Base-by-base conservation (phyloP, 2,329 filamentous ascomycete genomes). In the Stagonosporopsis cucurbitacearum region DNA sequence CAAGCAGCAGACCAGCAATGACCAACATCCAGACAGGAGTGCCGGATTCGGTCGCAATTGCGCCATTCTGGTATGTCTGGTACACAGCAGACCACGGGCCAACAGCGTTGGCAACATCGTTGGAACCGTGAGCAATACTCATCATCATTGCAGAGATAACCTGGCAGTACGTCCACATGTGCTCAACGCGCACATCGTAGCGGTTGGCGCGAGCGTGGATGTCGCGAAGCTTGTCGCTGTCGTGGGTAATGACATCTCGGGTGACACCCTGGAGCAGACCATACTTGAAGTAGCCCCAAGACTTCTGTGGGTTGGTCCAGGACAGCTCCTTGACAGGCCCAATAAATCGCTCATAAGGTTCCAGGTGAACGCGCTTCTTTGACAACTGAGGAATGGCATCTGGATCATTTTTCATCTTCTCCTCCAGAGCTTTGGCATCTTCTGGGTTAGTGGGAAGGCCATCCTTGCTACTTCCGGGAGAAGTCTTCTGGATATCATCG, bases 71-170 rank as follows among this genome's bases (percentile, higher is more conserved):
- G 83, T 85, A 89, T 59, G 87, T 82, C 57, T 83, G 76, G 74
- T 80, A 89, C 65, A 88, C 84, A 48, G 84, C 82, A 2, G 86
- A 84, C 67, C 84, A 87, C 1, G 86, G 86, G 8, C 64, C 67
- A 8, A 68, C 65, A 3, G 62, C 84, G 68, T 84, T 88, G 64
- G 83, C 79, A 19, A 89, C 83, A 58, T 89, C 87, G 70, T 89
- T 89, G 62, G 86, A 85, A 22, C 87, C 87, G 75, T 89, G 88
- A 1, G 87, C 87, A 65, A 91, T 90, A 2, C 87, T 89, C 28
- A 88, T 88, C 55, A 88, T 90, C 78, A 86, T 88, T 54, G 88
- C 88, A 28, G 87, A 71, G 33, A 77, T 56, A 25, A 74, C 68
- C 50, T 74, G 72, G 46, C 69, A 69, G 53, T 73, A 81, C 1